Evolutionary conservation across 768 basidiomycete species (phyloP), one percentile per base, ranked within the genome.

Genomic region (Suillus occidentalis): DNA sequence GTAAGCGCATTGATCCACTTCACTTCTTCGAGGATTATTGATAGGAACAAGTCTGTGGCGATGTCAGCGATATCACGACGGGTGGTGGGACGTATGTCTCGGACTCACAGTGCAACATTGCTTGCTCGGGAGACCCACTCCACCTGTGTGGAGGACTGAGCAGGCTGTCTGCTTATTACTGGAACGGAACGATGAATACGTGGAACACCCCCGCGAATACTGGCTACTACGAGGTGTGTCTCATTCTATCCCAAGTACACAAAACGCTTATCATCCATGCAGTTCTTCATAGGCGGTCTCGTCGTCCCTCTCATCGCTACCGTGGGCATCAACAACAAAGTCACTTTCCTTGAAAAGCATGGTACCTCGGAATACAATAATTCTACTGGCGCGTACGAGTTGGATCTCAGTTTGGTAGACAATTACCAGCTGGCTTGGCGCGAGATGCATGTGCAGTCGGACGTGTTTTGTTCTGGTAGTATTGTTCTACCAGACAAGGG

Each of bases 391-490:
- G 90, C 90, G 1, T 92, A 91, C 67, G 92, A 94, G 67, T 79
- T 94, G 31, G 91, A 92, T 70, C 73, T 87, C 47, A 86, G 81
- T 36, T 77, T 92, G 40, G 80, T 79, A 0, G 66, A 79, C 65
- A 76, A 82, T 39, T 79, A 78, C 62, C 8, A 49, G 25, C 66
- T 74, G 63, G 84, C 90, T 8, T 94, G 90, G 90, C 88, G 91
- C 45, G 82, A 81, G 66, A 91, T 93, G 89, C 87, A 92, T 65
- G 77, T 91, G 68, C 80, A 90, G 76, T 81, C 89, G 12, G 89
- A 94, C 68, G 90, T 93, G 13, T 94, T 94, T 80, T 93, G 92
- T 72, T 86, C 91, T 4, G 92, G 79, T 12, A 85, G 85, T 52
- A 78, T 94, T 53, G 84, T 90, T 40, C 84, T 93, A 40, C 92